Evolutionary conservation across 352 stramenopile genomes (phyloP).

Genomic region (Elongisporangium anandrum): DNA sequence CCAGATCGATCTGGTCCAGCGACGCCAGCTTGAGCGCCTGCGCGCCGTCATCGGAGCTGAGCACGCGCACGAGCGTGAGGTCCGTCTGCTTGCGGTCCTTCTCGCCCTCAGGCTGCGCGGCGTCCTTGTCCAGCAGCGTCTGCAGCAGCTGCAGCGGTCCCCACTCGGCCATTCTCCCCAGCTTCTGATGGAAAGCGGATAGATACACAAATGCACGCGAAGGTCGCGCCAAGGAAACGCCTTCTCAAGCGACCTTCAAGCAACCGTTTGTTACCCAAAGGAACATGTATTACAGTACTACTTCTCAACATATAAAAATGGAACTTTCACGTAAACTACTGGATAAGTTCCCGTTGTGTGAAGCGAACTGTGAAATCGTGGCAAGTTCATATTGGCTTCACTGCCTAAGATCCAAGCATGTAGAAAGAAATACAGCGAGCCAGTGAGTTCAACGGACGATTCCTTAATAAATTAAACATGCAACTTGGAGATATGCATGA

Average conservation of each 20-base stretch:
- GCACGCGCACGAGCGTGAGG: conserved; percentile 27
- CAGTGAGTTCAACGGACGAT: too few species aligned
- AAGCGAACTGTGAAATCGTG: too few species aligned
- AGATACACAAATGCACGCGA: background rate
- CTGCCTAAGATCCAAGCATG: too few species aligned
- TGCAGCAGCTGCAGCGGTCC: conserved; percentile 48
- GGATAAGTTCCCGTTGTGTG: too few species aligned
- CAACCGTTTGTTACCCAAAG: background rate
- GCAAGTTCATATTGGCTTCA: too few species aligned
- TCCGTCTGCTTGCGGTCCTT: conserved; percentile 51
- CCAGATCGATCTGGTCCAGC: conserved; percentile 54
- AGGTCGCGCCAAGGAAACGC: background rate
- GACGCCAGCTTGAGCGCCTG: conserved; percentile 41
- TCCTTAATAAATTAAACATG: too few species aligned
- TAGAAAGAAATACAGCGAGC: too few species aligned
- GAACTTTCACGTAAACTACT: background rate
- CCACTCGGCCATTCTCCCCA: conserved; percentile 18
- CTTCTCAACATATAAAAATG: background rate
- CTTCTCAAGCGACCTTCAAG: background rate
- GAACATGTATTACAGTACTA: background rate
- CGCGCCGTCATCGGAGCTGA: conserved; percentile 42
- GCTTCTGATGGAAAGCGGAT: background rate
- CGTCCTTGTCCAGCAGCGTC: conserved; percentile 22
- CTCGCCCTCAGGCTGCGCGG: conserved; percentile 14
- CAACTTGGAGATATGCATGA: too few species aligned